Evolutionary conservation across 2,329 filamentous ascomycete species (phyloP), one percentile per base, ranked within the genome.

Genomic region (Epichloe gansuensis): DNA sequence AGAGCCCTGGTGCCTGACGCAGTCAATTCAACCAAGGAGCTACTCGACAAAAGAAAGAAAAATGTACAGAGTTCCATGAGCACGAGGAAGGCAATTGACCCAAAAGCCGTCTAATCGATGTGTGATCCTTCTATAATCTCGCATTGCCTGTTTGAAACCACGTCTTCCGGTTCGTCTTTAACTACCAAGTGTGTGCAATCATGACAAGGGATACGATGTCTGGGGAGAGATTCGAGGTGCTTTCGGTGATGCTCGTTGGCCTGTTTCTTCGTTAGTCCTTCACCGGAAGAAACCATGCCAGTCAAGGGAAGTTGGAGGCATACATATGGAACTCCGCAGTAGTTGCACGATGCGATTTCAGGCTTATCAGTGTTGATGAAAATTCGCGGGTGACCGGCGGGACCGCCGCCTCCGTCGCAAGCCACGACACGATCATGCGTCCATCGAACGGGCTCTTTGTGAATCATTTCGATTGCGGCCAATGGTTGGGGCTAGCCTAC

Each of bases 361-460:
- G 93, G 88, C 78, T 96, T 97, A 73, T 98, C 93, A 60, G 87
- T 85, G 73, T 98, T 98, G 80, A 98, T 98, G 69, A 90, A 98
- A 72, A 98, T 86, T 65, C 82, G 81, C 48, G 93, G 93, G 70
- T 98, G 93, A 44, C 93, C 93, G 52, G 88, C 75, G 35, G 91
- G 85, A 46, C 91, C 93, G 60, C 91, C 91, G 54, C 91, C 93
- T 54, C 93, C 93, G 64, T 97, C 91, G 67, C 93, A 98, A 45
- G 83, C 83, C 50, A 94, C 91, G 48, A 87, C 71, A 56, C 83
- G 81, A 58, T 88, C 80, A 67, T 95, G 85, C 55, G 85, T 88
- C 91, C 93, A 98, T 69, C 82, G 80, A 38, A 98, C 93, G 21
- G 91, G 91, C 71, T 96, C 86, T 75, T 91, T 85, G 78, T 98